Evolutionary conservation across 768 basidiomycete genomes (phyloP), one percentile per base, ranked within the genome.

Genomic region (Lactifluus rugatus): DNA sequence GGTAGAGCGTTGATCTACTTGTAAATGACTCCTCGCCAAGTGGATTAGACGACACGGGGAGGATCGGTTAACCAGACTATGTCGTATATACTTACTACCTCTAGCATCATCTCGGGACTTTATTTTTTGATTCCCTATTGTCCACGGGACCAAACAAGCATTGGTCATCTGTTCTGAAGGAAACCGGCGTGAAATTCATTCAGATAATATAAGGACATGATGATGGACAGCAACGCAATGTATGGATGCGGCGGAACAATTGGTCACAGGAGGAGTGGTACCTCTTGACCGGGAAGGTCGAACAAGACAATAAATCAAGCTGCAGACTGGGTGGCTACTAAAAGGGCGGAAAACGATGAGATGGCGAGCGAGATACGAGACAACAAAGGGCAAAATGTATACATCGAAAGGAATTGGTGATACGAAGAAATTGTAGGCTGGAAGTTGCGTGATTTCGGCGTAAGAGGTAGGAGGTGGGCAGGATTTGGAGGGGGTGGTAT

Each of bases 301-400:
- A 54, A 62, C 68, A 68, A 68, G 67, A 69, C 62, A 71, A 69
- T 69, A 71, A 69, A 66, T 71, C 71, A 71, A 70, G 64, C 67
- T 62, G 59, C 60, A 69, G 63, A 62, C 63, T 64, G 54, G 23
- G 44, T 70, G 67, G 63, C 58, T 63, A 69, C 67, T 67, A 68
- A 63, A 63, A 62, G 66, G 63, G 61, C 54, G 19, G 34, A 9
- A 58, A 46, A 37, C 59, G 55, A 66, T 66, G 66, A 60, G 63
- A 62, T 60, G 62, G 56, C 58, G 52, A 63, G 61, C 65, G 62
- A 57, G 51, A 39, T 54, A 50, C 48, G 55, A 57, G 36, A 61
- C 37, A 47, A 39, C 37, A 63, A 47, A 45, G 21, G 37, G 42
- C 23, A 37, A 54, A 54, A 52, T 57, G 56, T 57, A 50, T 61